phyloP scores from a whole-genome alignment of 192 early-diverging fungal species.

The Linnemannia zychae region DNA sequence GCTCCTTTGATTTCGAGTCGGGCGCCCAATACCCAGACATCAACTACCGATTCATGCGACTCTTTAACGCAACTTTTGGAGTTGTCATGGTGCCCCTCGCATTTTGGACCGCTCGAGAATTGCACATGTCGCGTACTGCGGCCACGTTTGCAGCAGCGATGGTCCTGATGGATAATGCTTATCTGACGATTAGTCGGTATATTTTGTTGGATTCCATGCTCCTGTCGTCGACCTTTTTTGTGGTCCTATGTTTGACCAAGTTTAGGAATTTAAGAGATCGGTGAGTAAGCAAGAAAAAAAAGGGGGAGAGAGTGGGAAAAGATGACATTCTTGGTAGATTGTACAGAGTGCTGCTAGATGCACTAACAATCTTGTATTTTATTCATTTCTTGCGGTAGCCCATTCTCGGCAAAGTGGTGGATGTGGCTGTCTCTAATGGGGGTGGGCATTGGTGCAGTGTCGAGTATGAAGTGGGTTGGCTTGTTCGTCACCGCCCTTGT shows the following conservation, averaged over 20 bases:
- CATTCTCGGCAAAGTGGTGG: slow-evolving; percentile 91
- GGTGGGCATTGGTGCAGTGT: slow-evolving; percentile 83
- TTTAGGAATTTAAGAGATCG: slow-evolving; percentile 78
- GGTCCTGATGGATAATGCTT: slow-evolving; percentile 83
- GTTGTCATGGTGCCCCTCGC: slow-evolving; percentile 87
- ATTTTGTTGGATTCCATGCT: slow-evolving; percentile 96
- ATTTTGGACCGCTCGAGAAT: slow-evolving; percentile 83
- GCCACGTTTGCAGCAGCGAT: slow-evolving; percentile 80
- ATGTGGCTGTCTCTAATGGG: slow-evolving; percentile 87
- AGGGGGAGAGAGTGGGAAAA: neutral
- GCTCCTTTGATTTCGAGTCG: slow-evolving; percentile 85
- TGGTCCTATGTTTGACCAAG: slow-evolving; percentile 72
- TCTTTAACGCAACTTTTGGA: slow-evolving; percentile 89
- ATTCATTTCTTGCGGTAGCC: slow-evolving; percentile 50
- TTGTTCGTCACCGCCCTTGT: slow-evolving; percentile 89
- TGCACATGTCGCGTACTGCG: slow-evolving; percentile 73
- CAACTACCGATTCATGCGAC: slow-evolving; percentile 90
- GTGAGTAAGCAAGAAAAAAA: slow-evolving; percentile 26
- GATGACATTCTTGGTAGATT: neutral
- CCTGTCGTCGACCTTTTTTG: slow-evolving; percentile 84
- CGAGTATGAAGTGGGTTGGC: slow-evolving; percentile 95
- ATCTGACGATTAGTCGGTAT: slow-evolving; percentile 83
- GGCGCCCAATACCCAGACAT: slow-evolving; percentile 81
- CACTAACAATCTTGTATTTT: slow-evolving; percentile 3
- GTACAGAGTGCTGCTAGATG: neutral